Evolutionary conservation across 805 yeast genomes (phyloP), one percentile per base, ranked within the genome.

Genomic region (Spathaspora arborariae): DNA sequence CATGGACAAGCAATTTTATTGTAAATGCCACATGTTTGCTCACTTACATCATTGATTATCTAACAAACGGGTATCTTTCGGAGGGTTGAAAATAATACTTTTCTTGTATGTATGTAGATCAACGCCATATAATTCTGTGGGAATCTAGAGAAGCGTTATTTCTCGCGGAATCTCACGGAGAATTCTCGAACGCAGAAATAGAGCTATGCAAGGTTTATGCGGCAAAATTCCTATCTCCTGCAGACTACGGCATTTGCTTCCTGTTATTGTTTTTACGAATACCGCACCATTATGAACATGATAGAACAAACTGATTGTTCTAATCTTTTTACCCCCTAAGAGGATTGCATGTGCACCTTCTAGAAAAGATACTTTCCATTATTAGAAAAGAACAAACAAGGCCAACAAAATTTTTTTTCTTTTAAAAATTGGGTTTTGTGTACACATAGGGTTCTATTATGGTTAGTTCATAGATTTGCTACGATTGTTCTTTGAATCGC

Each of bases 191-290:
- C 26, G 9, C 26, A 22, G 26, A 22, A 9, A 22, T 22, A 22
- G n/a, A n/a, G n/a, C n/a, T n/a, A n/a, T n/a, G n/a, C n/a, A n/a
- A n/a, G 27, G 18, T 30, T 30, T 9, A 30, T 30, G 35, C 35
- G 35, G 35, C 35, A 30, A 30, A n/a, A n/a, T n/a, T 30, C 35
- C n/a, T 30, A 30, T 30, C 35, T 30, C 35, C 35, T 30, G 35
- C 35, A 30, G 35, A 30, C 35, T 30, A 30, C 35, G 35, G 35
- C 35, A 30, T 16, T 30, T 15, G 16, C 18, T 3, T 30, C 35
- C 27, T n/a, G 9, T 9, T 22, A 30, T 30, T 30, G 35, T 30
- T 13, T 30, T 10, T 6, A 22, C n/a, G 35, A 30, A 30, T 30
- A 30, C 35, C 35, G 35, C 35, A 30, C 35, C 35, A 30, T 30